A percentile compares a stretch with the other conserved stretches of the same genome.
Conservation (phyloP, 1,139 yeast genomes). For the Maudiozyma humilis region DNA sequence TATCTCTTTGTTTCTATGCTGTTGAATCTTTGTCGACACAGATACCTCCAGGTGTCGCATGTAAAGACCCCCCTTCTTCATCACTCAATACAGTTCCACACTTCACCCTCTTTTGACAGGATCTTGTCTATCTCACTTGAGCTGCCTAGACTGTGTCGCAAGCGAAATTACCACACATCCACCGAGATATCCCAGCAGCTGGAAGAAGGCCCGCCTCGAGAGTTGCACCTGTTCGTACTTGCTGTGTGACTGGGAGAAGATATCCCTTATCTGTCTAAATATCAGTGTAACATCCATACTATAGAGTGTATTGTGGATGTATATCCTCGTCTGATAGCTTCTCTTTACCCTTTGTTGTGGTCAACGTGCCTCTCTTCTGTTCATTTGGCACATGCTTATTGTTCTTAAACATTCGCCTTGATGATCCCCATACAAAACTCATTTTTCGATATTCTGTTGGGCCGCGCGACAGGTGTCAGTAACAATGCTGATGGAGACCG, state of each 20-base stretch:
- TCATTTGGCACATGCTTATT: neutral
- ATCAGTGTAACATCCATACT: conserved; percentile 18
- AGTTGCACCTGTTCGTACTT: conserved; percentile 25
- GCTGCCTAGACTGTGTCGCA: conserved; percentile 25
- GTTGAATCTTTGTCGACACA: no score
- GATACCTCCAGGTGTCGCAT: no score
- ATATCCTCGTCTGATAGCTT: neutral
- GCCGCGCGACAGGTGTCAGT: no score
- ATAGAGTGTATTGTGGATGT: neutral
- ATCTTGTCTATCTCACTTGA: no score
- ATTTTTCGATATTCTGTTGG: no score
- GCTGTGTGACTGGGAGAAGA: conserved; percentile 27
- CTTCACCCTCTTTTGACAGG: no score
- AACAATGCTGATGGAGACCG: no score
- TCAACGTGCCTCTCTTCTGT: neutral
- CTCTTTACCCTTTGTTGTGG: neutral
- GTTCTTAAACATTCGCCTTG: neutral
- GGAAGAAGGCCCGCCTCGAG: conserved; percentile 31
- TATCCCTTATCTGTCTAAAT: conserved; percentile 26
- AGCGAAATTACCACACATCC: conserved; percentile 30
- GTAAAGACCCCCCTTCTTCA: no score
- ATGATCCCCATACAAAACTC: neutral
- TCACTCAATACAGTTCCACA: no score
- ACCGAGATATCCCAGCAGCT: conserved; percentile 29
- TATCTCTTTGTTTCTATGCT: no score